Conservation (phyloP, 1,139 yeast genomes). For the Wickerhamomyces sp. region DNA sequence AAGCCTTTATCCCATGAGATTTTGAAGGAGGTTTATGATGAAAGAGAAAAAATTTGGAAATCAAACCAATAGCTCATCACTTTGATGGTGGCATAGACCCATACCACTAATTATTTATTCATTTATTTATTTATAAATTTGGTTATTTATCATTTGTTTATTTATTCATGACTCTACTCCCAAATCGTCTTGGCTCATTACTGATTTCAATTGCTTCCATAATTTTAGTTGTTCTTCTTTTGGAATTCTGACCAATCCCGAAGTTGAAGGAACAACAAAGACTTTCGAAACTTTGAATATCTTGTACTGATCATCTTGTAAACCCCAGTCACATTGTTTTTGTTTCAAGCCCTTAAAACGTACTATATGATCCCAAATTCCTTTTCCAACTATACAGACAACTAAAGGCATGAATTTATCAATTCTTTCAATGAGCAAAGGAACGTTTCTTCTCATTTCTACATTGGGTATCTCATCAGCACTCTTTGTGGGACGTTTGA, state of each 20-base stretch:
- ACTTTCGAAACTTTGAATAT: slow-evolving; percentile 24
- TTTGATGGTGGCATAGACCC: too few relatives aligned
- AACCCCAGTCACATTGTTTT: slow-evolving; percentile 45
- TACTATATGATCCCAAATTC: slow-evolving; percentile 63
- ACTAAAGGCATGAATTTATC: slow-evolving; percentile 33
- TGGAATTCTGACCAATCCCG: slow-evolving; percentile 64
- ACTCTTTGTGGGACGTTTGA: slow-evolving; percentile 57
- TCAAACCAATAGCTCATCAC: not conserved
- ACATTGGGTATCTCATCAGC: slow-evolving; percentile 46
- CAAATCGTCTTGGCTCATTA: not conserved
- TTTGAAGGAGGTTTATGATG: slow-evolving; percentile 3
- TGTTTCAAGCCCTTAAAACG: slow-evolving; percentile 18
- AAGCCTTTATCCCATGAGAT: slow-evolving; percentile 1
- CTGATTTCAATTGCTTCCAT: slow-evolving; percentile 39
- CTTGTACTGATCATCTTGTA: slow-evolving; percentile 27
- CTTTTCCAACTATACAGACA: slow-evolving; percentile 66
- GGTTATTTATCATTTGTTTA: not conserved
- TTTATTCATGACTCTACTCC: slow-evolving; percentile 2
- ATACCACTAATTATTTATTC: not conserved
- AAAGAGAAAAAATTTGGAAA: slow-evolving; percentile 13
- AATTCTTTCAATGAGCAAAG: slow-evolving; percentile 46
- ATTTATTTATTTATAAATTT: not conserved
- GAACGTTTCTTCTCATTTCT: slow-evolving; percentile 57
- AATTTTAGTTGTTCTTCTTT: slow-evolving; percentile 40
- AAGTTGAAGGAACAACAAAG: slow-evolving; percentile 69